phyloP scores from a whole-genome alignment of 129 eudicot genomes.

The Arctium lappa region DNA sequence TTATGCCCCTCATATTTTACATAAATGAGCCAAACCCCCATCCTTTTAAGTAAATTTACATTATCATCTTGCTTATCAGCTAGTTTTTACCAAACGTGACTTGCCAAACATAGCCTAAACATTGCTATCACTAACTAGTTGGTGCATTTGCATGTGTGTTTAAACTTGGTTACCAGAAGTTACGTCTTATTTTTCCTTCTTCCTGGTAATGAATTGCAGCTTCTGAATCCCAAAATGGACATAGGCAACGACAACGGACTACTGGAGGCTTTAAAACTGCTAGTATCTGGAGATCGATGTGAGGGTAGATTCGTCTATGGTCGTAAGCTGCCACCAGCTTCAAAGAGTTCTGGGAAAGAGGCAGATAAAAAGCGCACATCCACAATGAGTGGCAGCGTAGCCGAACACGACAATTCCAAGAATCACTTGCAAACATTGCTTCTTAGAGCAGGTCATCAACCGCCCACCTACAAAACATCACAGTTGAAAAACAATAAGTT shows the following conservation, averaged over 20 bases:
- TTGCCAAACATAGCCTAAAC: background rate
- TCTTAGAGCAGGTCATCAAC: constrained; percentile 72
- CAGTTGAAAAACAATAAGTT: constrained; percentile 67
- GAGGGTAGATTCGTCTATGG: constrained; percentile 90
- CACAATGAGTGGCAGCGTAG: constrained; percentile 20
- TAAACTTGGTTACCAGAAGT: background rate
- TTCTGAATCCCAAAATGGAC: constrained; percentile 60
- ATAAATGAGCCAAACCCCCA: background rate
- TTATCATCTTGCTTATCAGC: too few relatives aligned
- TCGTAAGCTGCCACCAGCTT: constrained; percentile 46
- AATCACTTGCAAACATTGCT: constrained; percentile 76
- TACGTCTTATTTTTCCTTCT: background rate
- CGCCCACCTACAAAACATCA: constrained; percentile 74
- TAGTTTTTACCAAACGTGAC: too few relatives aligned
- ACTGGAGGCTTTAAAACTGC: constrained; percentile 59
- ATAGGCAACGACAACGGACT: constrained; percentile 48
- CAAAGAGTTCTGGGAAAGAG: constrained; percentile 37
- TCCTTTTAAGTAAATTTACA: background rate
- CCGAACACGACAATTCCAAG: constrained; percentile 60
- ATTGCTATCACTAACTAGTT: background rate
- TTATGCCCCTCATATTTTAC: background rate
- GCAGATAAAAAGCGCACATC: background rate
- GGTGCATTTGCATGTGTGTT: background rate
- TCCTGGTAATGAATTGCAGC: constrained; percentile 43
- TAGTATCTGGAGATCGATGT: constrained; percentile 76